Evolutionary conservation across 2,329 filamentous ascomycete species (phyloP), one percentile per base, ranked within the genome.

Genomic region (Penicillium sp.): DNA sequence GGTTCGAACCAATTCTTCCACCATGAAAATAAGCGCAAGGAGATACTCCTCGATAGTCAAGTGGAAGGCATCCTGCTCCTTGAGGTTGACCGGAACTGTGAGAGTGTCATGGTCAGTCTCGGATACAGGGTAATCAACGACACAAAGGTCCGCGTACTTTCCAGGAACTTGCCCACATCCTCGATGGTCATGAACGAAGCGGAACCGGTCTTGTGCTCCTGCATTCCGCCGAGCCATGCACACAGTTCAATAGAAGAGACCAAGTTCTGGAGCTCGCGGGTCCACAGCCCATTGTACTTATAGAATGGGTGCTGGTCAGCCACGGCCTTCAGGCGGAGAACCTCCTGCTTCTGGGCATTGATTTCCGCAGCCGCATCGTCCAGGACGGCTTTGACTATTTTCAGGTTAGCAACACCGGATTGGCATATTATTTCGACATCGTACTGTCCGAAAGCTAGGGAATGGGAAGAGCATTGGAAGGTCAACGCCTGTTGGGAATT

Each of bases 41-140:
- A 98, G 84, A 71, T 98, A 98, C 73, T 98, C 93, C 72, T 98
- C 93, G 62, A 97, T 92, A 38, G 90, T 95, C 63, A 98, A 78
- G 70, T 98, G 93, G 79, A 98, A 98, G 44, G 84, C 82, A 68
- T 97, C 92, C 54, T 81, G 78, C 63, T 92, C 87, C 71, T 95
- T 95, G 64, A 95, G 80, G 67, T 96, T 96, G 55, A 93, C 86
- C 10, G 90, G 91, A 9, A 95, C 91, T 91, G 57, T 29, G 29
- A 18, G 42, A 23, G 13, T 28, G 49, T 5, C 13, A 20, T 24
- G 4, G 13, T 12, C 12, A 18, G 38, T 24, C 15, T 18, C 5
- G 18, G 2, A n/a, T 33, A 5, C 37, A n/a, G 24, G 29, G 41
- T 47, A 15, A 60, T 45, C 54, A 4, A 9, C n/a, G 35, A 20